Evolutionary conservation across 345 rosid genomes (phyloP).

Genomic region (Salix purpurea): DNA sequence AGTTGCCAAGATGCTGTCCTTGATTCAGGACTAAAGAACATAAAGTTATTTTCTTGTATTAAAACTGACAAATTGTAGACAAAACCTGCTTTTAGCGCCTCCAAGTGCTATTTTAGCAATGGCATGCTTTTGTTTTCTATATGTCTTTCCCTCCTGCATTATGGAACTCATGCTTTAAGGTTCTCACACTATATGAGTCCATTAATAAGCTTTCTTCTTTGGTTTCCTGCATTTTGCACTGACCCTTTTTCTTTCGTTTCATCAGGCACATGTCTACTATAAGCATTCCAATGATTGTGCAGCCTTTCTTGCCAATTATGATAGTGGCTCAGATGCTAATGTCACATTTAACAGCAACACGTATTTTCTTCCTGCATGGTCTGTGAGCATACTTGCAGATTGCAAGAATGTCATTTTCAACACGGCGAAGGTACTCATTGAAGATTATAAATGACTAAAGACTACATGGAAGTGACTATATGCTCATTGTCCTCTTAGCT

Average conservation of each 20-base stretch:
- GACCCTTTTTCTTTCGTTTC: not conserved
- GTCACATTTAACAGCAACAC: slow-evolving; percentile 44
- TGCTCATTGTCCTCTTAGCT: too few relatives aligned
- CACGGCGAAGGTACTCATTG: slow-evolving; percentile 49
- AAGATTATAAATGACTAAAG: not conserved
- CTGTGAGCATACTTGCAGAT: slow-evolving; percentile 70
- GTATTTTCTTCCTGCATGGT: slow-evolving; percentile 67
- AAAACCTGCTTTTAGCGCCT: not conserved
- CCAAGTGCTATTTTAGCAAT: not conserved
- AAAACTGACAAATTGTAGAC: not conserved
- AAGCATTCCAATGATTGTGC: slow-evolving; percentile 49
- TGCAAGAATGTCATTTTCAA: slow-evolving; percentile 52
- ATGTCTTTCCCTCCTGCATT: not conserved
- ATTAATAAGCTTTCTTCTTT: not conserved
- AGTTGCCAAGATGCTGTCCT: not conserved
- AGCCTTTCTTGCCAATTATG: slow-evolving; percentile 60
- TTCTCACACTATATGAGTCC: not conserved
- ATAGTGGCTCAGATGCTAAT: slow-evolving; percentile 36
- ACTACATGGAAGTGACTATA: too few relatives aligned
- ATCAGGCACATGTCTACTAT: slow-evolving; percentile 57
- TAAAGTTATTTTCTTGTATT: not conserved
- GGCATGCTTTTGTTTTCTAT: not conserved
- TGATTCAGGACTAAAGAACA: not conserved
- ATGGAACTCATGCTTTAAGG: not conserved
- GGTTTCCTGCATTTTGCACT: not conserved